Conservation (phyloP, 805 yeast genomes). For the Millerozyma miso region DNA sequence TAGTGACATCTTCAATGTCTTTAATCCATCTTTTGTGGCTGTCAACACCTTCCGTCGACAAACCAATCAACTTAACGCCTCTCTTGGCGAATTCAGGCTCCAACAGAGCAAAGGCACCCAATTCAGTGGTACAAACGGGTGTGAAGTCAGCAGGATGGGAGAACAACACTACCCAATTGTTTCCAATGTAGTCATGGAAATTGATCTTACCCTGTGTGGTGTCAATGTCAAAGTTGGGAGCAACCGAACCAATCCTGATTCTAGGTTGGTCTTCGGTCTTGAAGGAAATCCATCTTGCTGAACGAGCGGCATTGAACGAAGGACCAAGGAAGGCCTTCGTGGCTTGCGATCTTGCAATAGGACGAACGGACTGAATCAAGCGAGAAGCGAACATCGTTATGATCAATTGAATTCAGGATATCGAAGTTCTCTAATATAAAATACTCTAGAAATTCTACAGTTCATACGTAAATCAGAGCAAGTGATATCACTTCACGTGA, state of each 20-base stretch:
- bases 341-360: not conserved
- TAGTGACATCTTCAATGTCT: slow-evolving; percentile 64
- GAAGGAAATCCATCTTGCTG: slow-evolving; percentile 17
- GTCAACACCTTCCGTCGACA: slow-evolving; percentile 59
- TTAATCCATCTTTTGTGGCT: slow-evolving; percentile 66
- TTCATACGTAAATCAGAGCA: not conserved
- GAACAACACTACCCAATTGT: slow-evolving; percentile 63
- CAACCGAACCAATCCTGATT: slow-evolving; percentile 54
- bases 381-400: not conserved
- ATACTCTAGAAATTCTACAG: not conserved
- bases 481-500: not conserved
- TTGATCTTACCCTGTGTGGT: slow-evolving; percentile 60
- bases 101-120: slow-evolving; percentile 70
- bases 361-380: not conserved
- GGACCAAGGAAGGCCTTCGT: not conserved
- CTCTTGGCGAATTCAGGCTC: slow-evolving; percentile 66
- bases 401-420: not conserved
- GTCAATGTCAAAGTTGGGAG: slow-evolving; percentile 64
- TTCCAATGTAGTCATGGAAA: slow-evolving; percentile 60
- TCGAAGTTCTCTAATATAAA: not conserved
- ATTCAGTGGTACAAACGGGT: slow-evolving; percentile 75
- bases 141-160: slow-evolving; percentile 79
- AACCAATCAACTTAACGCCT: slow-evolving; percentile 62
- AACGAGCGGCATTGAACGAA: not conserved
- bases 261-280: slow-evolving; percentile 39